Evolutionary conservation across 1,139 yeast species (phyloP), one percentile per base, ranked within the genome.

Genomic region (Pneumocystis carinii): DNA sequence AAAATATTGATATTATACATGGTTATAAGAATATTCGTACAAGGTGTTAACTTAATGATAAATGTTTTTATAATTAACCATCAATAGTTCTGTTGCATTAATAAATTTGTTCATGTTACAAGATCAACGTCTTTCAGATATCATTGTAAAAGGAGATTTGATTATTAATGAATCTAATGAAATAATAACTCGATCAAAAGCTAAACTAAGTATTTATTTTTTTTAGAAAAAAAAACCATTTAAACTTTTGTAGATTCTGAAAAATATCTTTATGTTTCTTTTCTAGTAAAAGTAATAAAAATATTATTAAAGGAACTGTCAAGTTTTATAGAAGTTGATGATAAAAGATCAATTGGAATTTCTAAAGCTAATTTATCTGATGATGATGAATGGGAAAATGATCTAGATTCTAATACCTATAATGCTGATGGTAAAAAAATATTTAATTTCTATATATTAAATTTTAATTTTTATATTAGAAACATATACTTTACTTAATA

Each of bases 121-220:
- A 5, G 62, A 36, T 12, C 39, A 61, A 24, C 38, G 59, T 14
- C 29, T 65, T 57, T 61, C 53, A 15, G 12, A 36, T 17, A 61
- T 62, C 10, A 57, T 60, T 42, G 66, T 65, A 35, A 62, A 65
- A 60, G 66, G 66, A 3, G 66, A 65, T 37, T 37, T 64, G 53
- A 60, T 65, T 17, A 59, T 63, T 19, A 59, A 61, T 19, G 59
- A 48, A 15, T 64, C 66, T 4, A 61, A 63, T 59, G 53, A 60
- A 41, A 65, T 65, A 38, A 56, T 65, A 38, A 65, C 66, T 17
- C 66, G 66, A 8, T 64, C 66, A n/a, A 62, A 62, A 12, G 58
- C 65, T 17, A 59, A 59, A 60, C 35, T 57, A 5, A 58, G 63
- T 62, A 62, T 39, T 60, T 10, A 24, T 24, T 17, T 37, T 12